phyloP scores from a whole-genome alignment of 2,329 filamentous ascomycete species.

The Bretziella fagacearum region DNA sequence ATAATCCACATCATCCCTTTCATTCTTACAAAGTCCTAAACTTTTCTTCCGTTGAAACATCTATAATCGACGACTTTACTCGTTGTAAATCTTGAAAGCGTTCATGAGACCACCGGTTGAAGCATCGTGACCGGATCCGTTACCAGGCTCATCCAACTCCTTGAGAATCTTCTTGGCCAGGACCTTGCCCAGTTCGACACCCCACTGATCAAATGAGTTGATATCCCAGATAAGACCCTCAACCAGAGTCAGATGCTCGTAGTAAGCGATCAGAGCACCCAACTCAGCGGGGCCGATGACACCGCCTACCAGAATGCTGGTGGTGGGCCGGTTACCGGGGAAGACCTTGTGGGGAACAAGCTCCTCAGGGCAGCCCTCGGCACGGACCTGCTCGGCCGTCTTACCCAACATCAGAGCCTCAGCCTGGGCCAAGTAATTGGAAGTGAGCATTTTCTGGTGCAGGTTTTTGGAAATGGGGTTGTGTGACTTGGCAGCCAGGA shows the following conservation, averaged over 20 bases:
- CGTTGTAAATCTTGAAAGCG: conserved; percentile 66
- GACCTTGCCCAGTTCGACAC: conserved; percentile 92
- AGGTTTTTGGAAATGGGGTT: conserved; percentile 85
- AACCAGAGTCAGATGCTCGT: conserved; percentile 95
- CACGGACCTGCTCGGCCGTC: conserved; percentile 61
- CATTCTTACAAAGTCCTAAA: no score
- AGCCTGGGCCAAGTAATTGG: conserved; percentile 80
- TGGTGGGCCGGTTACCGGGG: conserved; percentile 92
- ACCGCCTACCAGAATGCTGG: conserved; percentile 74
- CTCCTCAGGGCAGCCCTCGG: conserved; percentile 54
- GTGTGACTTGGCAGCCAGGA: conserved; percentile 88
- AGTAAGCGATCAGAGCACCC: conserved; percentile 92
- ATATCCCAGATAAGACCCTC: conserved; percentile 98
- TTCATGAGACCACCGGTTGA: conserved; percentile 81
- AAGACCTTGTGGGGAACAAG: conserved; percentile 98
- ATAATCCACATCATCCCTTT: no score
- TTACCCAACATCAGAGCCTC: conserved; percentile 87
- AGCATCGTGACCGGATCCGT: conserved; percentile 58
- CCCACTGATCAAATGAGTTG: conserved; percentile 99
- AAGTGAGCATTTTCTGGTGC: conserved; percentile 91
- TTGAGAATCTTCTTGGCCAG: conserved; percentile 79
- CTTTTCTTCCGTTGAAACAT: background rate
- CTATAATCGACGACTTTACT: conserved; percentile 23
- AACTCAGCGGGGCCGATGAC: conserved; percentile 89
- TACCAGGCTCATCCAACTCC: conserved; percentile 68